phyloP scores from a whole-genome alignment of 768 basidiomycete genomes.

The Tylopilus plumbeoviolaceoides region DNA sequence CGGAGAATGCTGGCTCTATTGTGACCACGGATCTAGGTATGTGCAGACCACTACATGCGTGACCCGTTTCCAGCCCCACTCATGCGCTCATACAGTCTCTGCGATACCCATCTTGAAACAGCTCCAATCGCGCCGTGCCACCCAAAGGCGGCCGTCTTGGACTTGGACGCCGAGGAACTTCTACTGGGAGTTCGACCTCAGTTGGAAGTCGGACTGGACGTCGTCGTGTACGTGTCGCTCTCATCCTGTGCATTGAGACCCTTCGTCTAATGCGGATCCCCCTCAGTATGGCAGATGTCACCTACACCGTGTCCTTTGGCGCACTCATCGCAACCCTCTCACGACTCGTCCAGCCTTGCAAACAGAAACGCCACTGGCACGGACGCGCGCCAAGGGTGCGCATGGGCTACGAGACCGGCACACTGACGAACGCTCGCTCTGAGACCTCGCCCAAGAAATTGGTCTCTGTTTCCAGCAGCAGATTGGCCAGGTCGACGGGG shows the following conservation, averaged over 20 bases:
- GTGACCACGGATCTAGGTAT: constrained; percentile 72
- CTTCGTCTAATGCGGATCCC: neutral
- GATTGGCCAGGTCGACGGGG: too few species aligned
- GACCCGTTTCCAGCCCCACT: neutral
- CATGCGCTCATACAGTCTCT: constrained; percentile 49
- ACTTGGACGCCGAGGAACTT: constrained; percentile 70
- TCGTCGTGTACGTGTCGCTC: constrained; percentile 63
- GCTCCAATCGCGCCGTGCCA: constrained; percentile 32
- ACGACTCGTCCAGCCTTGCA: constrained; percentile 36
- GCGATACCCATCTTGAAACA: constrained; percentile 71
- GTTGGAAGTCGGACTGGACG: constrained; percentile 45
- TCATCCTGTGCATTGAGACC: neutral
- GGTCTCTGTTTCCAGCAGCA: constrained; percentile 54
- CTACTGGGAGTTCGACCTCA: constrained; percentile 43
- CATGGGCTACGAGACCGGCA: constrained; percentile 89
- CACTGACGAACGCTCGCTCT: constrained; percentile 66
- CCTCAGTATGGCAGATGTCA: constrained; percentile 87
- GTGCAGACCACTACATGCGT: constrained; percentile 18
- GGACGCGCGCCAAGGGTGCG: constrained; percentile 47
- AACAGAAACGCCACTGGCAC: neutral
- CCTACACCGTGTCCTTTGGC: constrained; percentile 83
- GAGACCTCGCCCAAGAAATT: too few species aligned
- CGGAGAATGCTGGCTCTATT: constrained; percentile 31
- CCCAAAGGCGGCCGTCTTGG: constrained; percentile 44
- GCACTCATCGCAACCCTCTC: constrained; percentile 67